Evolutionary conservation across 495 filamentous ascomycete genomes (phyloP).

Genomic region (Entonaema liquescens): DNA sequence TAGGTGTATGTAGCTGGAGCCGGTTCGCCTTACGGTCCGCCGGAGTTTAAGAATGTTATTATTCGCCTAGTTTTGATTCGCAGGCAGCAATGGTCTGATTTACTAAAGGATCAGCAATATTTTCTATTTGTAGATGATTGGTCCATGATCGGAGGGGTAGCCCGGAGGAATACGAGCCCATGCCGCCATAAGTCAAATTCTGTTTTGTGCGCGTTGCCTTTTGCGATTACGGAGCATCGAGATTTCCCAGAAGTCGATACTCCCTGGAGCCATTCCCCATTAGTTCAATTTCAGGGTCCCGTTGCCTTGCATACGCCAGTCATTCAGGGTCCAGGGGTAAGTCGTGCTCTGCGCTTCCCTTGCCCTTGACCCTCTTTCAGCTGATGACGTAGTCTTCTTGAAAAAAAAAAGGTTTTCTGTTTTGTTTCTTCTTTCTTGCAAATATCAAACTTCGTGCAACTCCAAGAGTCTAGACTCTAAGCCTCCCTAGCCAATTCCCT

Average conservation of each 20-base stretch:
- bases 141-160: constrained; percentile 18
- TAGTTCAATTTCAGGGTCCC: constrained; percentile 30
- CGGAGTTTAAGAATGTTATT: constrained; percentile 22
- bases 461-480: constrained; percentile 22
- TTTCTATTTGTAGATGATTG: constrained; percentile 14
- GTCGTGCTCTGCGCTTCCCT: neutral
- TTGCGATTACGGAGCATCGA: constrained; percentile 39
- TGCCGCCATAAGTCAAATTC: constrained; percentile 1
- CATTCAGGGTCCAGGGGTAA: constrained; percentile 29
- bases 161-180: constrained; percentile 29
- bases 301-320: constrained; percentile 31
- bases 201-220: constrained; percentile 3
- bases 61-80: neutral
- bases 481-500: neutral
- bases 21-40: constrained; percentile 34
- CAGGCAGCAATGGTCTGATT: constrained; percentile 15
- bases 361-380: neutral
- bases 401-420: neutral
- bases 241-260: constrained; percentile 32
- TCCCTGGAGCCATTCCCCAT: constrained; percentile 21
- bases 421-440: neutral
- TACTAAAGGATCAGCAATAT: constrained; percentile 9
- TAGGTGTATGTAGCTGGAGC: constrained; percentile 5
- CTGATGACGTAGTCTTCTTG: constrained; percentile 29
- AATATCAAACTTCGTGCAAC: neutral